Evolutionary conservation across 176 grass and related monocot species (phyloP).

Genomic region (Ensete ventricosum): DNA sequence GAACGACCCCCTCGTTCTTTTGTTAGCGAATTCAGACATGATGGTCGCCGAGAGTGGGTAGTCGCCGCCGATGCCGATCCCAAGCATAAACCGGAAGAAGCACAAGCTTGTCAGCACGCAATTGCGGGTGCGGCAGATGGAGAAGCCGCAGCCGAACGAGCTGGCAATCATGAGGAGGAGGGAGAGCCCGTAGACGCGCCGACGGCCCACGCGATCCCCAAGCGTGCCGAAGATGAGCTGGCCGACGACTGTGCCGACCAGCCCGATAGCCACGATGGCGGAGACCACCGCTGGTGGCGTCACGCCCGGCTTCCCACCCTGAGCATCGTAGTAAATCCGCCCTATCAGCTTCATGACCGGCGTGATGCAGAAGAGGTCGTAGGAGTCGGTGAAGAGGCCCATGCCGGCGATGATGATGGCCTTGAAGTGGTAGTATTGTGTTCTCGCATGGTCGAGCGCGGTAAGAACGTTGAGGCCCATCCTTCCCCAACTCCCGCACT

Average conservation of each 20-base stretch:
- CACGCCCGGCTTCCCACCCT: not conserved
- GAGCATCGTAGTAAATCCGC: slow-evolving; percentile 25
- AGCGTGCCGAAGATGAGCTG: slow-evolving; percentile 25
- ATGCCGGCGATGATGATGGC: slow-evolving; percentile 36
- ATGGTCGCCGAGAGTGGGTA: slow-evolving; percentile 80
- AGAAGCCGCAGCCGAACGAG: slow-evolving; percentile 54
- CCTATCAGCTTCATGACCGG: slow-evolving; percentile 34
- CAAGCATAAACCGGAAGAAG: slow-evolving; percentile 68
- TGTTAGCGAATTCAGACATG: slow-evolving; percentile 84
- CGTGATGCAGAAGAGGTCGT: slow-evolving; percentile 39
- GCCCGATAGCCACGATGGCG: slow-evolving; percentile 15
- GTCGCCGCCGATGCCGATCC: slow-evolving; percentile 69
- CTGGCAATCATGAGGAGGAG: slow-evolving; percentile 38
- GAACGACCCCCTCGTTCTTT: slow-evolving; percentile 46
- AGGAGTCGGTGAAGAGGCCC: slow-evolving; percentile 41
- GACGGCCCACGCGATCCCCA: slow-evolving; percentile 27
- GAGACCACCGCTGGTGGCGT: slow-evolving; percentile 23
- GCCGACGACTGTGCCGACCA: slow-evolving; percentile 25
- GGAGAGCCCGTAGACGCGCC: slow-evolving; percentile 26
- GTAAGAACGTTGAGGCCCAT: slow-evolving; percentile 24
- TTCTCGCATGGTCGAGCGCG: slow-evolving; percentile 23
- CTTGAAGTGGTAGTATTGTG: slow-evolving; percentile 45
- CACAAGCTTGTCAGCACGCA: slow-evolving; percentile 62
- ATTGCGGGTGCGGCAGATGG: slow-evolving; percentile 50
- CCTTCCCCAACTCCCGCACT: not conserved